Base-by-base conservation (phyloP, 306 rosid genomes). In the Pachyrhizus erosus region DNA sequence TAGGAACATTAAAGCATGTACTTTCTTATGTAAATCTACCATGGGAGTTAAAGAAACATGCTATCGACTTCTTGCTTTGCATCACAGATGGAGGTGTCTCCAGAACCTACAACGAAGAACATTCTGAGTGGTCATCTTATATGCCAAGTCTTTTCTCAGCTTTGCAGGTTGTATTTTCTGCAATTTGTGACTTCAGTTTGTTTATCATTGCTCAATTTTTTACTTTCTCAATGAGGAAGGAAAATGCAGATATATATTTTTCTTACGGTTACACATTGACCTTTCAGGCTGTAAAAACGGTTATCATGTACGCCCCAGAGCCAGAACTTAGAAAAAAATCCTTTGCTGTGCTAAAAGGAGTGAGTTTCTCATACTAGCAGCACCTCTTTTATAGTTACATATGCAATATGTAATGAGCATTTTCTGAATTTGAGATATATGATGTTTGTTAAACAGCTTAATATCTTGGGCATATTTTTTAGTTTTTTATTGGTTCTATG, bases 281-380 rank as follows among this genome's bases (percentile, higher is more conserved):
- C 49, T 77, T 88, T 80, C 90, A 96, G 99, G 96, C 97, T 82
- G 86, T 93, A 72, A 90, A 89, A 87, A 88, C 86, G 91, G 84
- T 88, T 78, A 90, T 93, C 83, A 91, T 93, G 77, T 79, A 73
- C 76, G 83, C 98, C 65, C 82, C 94, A 27, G 94, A 92, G 72
- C 68, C 90, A 67, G 88, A 69, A 54, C 78, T 87, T 11, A 73
- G 98, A 73, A 96, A 76, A 87, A 86, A 85, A 27, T 90, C 96
- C 45, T 96, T 87, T 87, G 86, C 81, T 64, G 88, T 89, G 67
- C 81, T 93, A 24, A 93, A 89, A 82, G 90, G 87, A 89, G 99
- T 92, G 83, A 73, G 92, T 48, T 75, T 79, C 75, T 67, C 37
- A 68, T 34, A 60, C 67, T 80, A 42, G 52, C 62, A 6, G 37